A percentile compares a stretch with the other conserved stretches of the same genome.
Evolutionary conservation across 2,329 filamentous ascomycete genomes (phyloP).

Genomic region (Rhinocladiella similis): DNA sequence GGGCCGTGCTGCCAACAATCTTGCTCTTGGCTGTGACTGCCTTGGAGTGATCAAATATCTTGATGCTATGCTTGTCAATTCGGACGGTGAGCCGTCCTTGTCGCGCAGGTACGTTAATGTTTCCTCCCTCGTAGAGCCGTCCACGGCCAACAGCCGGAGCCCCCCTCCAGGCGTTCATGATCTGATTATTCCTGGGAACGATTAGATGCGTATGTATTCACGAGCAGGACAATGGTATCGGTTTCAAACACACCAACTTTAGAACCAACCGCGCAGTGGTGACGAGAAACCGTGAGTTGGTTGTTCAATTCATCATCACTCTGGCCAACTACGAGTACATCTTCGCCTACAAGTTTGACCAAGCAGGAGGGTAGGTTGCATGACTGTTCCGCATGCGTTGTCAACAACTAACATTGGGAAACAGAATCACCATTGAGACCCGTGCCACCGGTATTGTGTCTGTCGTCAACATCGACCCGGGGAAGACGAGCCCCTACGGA

Average conservation of each 20-base stretch:
- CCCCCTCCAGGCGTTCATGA: no score
- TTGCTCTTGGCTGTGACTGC: conserved; percentile 67
- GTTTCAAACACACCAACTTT: conserved; percentile 71
- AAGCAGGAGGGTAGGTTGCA: conserved; percentile 50
- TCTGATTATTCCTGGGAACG: no score
- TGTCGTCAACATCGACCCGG: conserved; percentile 59
- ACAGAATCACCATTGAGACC: conserved; percentile 56
- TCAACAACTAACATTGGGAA: neutral
- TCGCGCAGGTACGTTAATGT: conserved; percentile 35
- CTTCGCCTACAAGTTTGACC: conserved; percentile 64
- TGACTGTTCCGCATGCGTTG: neutral
- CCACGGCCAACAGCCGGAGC: no score
- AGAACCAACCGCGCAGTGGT: conserved; percentile 63
- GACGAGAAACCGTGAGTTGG: conserved; percentile 61
- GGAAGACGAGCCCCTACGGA: conserved; percentile 56
- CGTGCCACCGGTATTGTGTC: conserved; percentile 67
- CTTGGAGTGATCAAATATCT: conserved; percentile 68
- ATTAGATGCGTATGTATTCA: conserved; percentile 57
- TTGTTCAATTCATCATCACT: conserved; percentile 67
- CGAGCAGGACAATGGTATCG: conserved; percentile 68
- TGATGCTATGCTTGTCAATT: conserved; percentile 55
- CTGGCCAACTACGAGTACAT: conserved; percentile 72
- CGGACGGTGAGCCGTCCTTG: conserved; percentile 54
- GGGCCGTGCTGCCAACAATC: conserved; percentile 66
- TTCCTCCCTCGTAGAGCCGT: no score